phyloP scores from a whole-genome alignment of 306 rosid genomes.

The Pterocarpus santalinus region DNA sequence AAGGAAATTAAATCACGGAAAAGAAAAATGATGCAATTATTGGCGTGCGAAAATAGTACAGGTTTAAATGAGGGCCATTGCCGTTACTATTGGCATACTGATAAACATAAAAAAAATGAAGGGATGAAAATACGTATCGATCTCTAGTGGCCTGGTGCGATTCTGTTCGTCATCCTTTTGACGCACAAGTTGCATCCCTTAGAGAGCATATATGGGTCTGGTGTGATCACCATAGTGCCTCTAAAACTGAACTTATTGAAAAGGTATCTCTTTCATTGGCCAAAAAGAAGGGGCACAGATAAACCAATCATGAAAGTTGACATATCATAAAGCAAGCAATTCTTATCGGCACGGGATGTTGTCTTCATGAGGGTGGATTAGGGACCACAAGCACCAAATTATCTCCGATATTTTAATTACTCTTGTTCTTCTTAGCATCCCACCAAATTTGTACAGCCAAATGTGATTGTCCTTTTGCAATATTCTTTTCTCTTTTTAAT shows the following conservation, averaged over 20 bases:
- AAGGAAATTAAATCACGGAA: background rate
- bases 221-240: constrained; percentile 48
- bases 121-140: background rate
- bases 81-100: background rate
- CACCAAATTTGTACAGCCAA: constrained; percentile 55
- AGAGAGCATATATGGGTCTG: constrained; percentile 19
- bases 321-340: constrained; percentile 54
- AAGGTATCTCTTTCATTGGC: constrained; percentile 50
- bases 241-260: constrained; percentile 49
- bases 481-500: background rate
- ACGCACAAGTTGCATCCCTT: constrained; percentile 40
- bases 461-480: constrained; percentile 48
- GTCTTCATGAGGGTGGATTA: constrained; percentile 52
- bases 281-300: constrained; percentile 52
- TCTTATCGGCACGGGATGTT: constrained; percentile 54
- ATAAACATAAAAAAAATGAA: background rate
- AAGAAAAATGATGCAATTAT: background rate
- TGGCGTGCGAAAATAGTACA: too few species aligned
- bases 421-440: constrained; percentile 51
- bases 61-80: background rate
- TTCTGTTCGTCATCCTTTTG: constrained; percentile 14
- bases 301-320: constrained; percentile 55
- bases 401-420: constrained; percentile 48
- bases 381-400: constrained; percentile 69
- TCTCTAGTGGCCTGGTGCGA: constrained; percentile 12